A percentile compares a stretch with the other conserved stretches of the same genome.
Conservation (phyloP, 768 basidiomycete genomes). For the Pleurotus ostreatus region DNA sequence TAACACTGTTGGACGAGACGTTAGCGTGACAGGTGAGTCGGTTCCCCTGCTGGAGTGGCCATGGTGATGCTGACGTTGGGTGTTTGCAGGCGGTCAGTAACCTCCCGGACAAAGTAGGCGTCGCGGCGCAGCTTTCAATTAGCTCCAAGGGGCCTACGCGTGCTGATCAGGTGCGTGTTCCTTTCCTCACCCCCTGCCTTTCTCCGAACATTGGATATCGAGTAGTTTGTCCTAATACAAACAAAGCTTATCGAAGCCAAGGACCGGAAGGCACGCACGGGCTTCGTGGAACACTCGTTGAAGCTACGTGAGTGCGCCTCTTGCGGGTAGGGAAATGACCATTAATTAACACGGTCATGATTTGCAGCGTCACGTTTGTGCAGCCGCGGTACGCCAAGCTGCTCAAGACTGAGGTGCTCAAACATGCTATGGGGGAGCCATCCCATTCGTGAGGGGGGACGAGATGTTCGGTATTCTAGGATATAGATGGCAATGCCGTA, state of each 20-base stretch:
- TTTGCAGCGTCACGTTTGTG: slow-evolving; percentile 69
- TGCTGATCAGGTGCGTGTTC: slow-evolving; percentile 69
- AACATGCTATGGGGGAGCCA: slow-evolving; percentile 64
- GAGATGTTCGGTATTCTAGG: no score
- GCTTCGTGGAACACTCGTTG: slow-evolving; percentile 77
- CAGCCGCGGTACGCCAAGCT: slow-evolving; percentile 87
- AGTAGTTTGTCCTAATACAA: slow-evolving; percentile 82
- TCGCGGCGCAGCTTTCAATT: slow-evolving; percentile 81
- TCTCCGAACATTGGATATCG: neutral
- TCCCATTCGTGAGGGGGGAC: slow-evolving; percentile 16
- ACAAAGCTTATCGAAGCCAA: slow-evolving; percentile 62
- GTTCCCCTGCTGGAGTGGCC: neutral
- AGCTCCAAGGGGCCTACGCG: slow-evolving; percentile 85
- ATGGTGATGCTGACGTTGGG: slow-evolving; percentile 2
- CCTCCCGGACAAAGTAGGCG: slow-evolving; percentile 85
- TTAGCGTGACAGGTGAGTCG: slow-evolving; percentile 66
- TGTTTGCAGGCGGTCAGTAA: slow-evolving; percentile 69
- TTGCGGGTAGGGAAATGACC: neutral
- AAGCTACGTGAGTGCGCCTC: slow-evolving; percentile 62
- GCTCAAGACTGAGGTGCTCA: slow-evolving; percentile 55
- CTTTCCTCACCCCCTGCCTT: neutral
- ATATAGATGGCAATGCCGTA: no score
- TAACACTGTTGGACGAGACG: slow-evolving; percentile 86
- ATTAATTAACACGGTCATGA: neutral
- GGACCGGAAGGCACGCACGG: slow-evolving; percentile 71